These are phyloP conservation scores for Phyllosticta citriasiana DNA, from an alignment of 2,329 filamentous ascomycete species.

Conservation along the genomic window DNA sequence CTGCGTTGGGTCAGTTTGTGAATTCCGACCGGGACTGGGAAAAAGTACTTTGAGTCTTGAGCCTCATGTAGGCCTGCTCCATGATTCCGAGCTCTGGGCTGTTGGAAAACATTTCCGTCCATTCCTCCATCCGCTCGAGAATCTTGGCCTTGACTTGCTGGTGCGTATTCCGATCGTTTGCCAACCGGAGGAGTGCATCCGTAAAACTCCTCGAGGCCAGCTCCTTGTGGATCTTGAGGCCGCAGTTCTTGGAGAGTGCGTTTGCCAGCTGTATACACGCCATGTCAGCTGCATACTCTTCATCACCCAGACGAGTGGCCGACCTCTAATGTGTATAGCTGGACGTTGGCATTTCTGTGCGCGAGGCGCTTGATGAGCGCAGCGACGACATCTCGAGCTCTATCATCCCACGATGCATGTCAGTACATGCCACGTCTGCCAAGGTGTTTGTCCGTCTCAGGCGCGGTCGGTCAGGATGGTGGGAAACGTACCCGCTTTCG, in stretches of 20 bases:
- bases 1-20: conserved; percentile 36
- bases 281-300: conserved; percentile 15
- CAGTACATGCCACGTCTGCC: conserved; percentile 2
- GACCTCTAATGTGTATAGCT: conserved; percentile 79
- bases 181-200: conserved; percentile 80
- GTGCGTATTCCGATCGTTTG: conserved; percentile 90
- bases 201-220: conserved; percentile 87
- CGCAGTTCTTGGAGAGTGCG: conserved; percentile 86
- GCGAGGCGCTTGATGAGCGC: conserved; percentile 86
- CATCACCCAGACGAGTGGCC: conserved; percentile 29
- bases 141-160: conserved; percentile 96
- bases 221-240: conserved; percentile 76
- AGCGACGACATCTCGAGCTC: conserved; percentile 74
- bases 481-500: conserved; percentile 32
- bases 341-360: conserved; percentile 90
- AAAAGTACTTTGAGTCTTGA: conserved; percentile 56
- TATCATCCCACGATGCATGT: conserved; percentile 15
- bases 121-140: conserved; percentile 89
- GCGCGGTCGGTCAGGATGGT: not conserved
- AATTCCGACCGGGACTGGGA: not conserved
- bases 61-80: conserved; percentile 83
- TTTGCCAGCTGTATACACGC: conserved; percentile 62
- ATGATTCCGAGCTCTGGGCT: conserved; percentile 94
- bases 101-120: conserved; percentile 86
- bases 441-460: not conserved